Evolutionary conservation across 257 asterid species (phyloP).

Genomic region (Cruciata laevipes): DNA sequence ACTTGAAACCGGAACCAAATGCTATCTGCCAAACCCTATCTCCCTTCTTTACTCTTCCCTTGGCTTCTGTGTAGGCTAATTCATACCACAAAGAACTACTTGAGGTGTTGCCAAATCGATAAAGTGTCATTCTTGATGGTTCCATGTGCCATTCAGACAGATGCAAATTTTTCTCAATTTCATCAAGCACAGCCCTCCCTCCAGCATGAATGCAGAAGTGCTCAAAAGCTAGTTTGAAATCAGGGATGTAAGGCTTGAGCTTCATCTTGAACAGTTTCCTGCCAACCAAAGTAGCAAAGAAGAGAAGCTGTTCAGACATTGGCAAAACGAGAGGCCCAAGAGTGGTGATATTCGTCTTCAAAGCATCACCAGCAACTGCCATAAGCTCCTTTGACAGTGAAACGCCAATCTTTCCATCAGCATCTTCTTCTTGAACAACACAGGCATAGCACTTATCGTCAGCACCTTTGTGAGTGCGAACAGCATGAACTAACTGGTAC

Average conservation of each 20-base stretch:
- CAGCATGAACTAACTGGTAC: slow-evolving; percentile 24
- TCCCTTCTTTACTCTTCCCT: slow-evolving; percentile 35
- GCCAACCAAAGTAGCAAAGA: slow-evolving; percentile 30
- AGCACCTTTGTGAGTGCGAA: slow-evolving; percentile 36
- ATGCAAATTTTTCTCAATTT: slow-evolving; percentile 35
- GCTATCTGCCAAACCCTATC: slow-evolving; percentile 41
- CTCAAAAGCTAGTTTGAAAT: slow-evolving; percentile 35
- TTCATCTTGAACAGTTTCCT: slow-evolving; percentile 32
- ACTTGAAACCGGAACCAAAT: slow-evolving; percentile 39
- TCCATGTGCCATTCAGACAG: slow-evolving; percentile 35
- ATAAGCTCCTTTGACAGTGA: slow-evolving; percentile 36
- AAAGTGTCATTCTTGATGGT: slow-evolving; percentile 39
- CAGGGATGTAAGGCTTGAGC: slow-evolving; percentile 34
- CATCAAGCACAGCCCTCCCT: slow-evolving; percentile 41
- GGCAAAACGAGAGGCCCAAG: slow-evolving; percentile 39
- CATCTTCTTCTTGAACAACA: slow-evolving; percentile 33
- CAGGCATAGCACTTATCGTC: slow-evolving; percentile 35
- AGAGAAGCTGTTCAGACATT: slow-evolving; percentile 32
- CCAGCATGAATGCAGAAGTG: slow-evolving; percentile 47
- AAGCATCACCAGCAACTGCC: slow-evolving; percentile 45
- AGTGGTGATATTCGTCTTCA: slow-evolving; percentile 35
- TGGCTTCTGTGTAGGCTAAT: slow-evolving; percentile 37
- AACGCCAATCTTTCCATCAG: slow-evolving; percentile 26
- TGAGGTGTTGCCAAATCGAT: slow-evolving; percentile 39
- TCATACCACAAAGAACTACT: slow-evolving; percentile 42